phyloP scores from a whole-genome alignment of 306 rosid genomes.

The Aeschynomene evenia region DNA sequence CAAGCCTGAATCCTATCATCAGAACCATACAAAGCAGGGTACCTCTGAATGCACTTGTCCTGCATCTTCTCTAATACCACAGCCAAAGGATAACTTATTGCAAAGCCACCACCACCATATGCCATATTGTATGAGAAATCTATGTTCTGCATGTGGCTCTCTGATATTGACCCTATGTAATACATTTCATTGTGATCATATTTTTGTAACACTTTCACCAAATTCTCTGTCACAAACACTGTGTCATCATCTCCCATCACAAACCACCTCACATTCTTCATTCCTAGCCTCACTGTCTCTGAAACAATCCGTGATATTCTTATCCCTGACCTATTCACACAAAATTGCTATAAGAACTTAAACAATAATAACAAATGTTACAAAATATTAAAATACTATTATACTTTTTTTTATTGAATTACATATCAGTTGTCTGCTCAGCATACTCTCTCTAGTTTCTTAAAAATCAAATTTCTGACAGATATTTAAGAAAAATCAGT shows the following conservation, averaged over 20 bases:
- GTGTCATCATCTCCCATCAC: constrained; percentile 74
- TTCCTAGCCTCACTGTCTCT: constrained; percentile 32
- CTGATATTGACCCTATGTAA: constrained; percentile 62
- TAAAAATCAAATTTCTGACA: too few species aligned
- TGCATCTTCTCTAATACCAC: constrained; percentile 55
- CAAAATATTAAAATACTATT: too few species aligned
- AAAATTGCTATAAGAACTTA: too few species aligned
- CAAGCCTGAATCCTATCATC: constrained; percentile 79
- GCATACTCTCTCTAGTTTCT: too few species aligned
- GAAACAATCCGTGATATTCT: constrained; percentile 47
- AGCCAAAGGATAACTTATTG: constrained; percentile 63
- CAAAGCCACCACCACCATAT: constrained; percentile 74
- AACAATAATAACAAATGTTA: too few species aligned
- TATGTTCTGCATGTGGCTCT: constrained; percentile 68
- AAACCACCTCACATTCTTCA: constrained; percentile 45
- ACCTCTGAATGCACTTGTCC: constrained; percentile 55
- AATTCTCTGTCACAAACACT: constrained; percentile 53
- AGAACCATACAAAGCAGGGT: constrained; percentile 57
- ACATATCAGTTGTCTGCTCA: too few species aligned
- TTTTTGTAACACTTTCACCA: constrained; percentile 53
- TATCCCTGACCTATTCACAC: constrained; percentile 35
- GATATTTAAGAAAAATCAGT: too few species aligned
- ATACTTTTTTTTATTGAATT: too few species aligned
- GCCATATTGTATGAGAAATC: constrained; percentile 67
- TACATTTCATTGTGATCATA: constrained; percentile 59